Conservation (phyloP, 495 filamentous ascomycete species). For the Clavariopsis aquatica region DNA sequence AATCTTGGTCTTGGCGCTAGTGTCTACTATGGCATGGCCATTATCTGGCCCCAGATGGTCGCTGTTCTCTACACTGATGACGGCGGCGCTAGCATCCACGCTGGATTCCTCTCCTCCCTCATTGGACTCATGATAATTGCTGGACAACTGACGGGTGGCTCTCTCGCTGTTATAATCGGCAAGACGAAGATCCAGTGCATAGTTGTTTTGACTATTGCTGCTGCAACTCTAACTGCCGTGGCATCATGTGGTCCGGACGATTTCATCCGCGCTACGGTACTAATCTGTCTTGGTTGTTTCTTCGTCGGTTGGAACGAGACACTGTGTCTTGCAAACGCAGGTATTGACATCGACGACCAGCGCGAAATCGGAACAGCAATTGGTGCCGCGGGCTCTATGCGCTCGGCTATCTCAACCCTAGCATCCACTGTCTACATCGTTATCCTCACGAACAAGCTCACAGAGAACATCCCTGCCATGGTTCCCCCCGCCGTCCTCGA, state of each 20-base stretch:
- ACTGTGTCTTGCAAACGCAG: constrained; percentile 11
- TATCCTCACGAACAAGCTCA: constrained; percentile 22
- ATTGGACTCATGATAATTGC: constrained; percentile 15
- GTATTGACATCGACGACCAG: constrained; percentile 16
- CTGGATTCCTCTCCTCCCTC: background rate
- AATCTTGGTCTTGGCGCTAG: constrained; percentile 27
- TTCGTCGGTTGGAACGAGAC: constrained; percentile 29
- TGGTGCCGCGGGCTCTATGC: constrained; percentile 29
- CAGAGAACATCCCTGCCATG: constrained; percentile 15
- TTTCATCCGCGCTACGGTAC: constrained; percentile 1
- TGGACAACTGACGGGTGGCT: background rate
- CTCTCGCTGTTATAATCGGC: background rate
- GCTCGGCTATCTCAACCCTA: constrained; percentile 25
- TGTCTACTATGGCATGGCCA: constrained; percentile 25
- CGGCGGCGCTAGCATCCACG: constrained; percentile 2
- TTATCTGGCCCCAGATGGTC: constrained; percentile 34
- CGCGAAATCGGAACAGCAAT: constrained; percentile 14
- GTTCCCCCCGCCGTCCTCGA: constrained; percentile 17
- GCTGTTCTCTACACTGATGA: constrained; percentile 26
- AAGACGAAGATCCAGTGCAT: constrained; percentile 13
- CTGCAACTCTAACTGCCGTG: constrained; percentile 10
- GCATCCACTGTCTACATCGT: constrained; percentile 21
- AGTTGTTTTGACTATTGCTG: constrained; percentile 7
- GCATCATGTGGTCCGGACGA: constrained; percentile 13
- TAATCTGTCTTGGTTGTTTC: constrained; percentile 19